Percentiles rank a stretch among this genome's conserved stretches.
phyloP scores from a whole-genome alignment of 257 asterid genomes.

The Fraxinus americana region DNA sequence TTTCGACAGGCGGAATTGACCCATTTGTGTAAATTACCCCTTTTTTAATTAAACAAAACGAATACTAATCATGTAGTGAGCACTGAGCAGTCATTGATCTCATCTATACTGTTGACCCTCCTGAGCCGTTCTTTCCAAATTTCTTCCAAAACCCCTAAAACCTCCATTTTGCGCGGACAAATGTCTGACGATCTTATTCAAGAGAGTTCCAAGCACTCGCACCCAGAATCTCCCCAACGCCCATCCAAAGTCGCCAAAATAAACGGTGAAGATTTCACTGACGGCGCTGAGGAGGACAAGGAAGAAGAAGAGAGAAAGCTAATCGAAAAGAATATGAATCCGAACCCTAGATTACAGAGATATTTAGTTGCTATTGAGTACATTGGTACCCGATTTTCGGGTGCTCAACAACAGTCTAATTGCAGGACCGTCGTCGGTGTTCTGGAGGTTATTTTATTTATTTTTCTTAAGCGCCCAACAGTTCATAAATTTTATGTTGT shows the following conservation, averaged over 20 bases:
- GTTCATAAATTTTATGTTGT: not conserved
- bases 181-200: conserved; percentile 43
- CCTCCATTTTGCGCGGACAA: not conserved
- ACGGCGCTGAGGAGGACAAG: conserved; percentile 33
- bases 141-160: conserved; percentile 14
- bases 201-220: conserved; percentile 27
- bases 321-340: conserved; percentile 45
- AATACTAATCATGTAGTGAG: too few species aligned
- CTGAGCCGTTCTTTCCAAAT: not conserved
- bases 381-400: conserved; percentile 81
- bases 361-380: conserved; percentile 85
- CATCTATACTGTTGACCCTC: not conserved
- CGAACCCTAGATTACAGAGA: conserved; percentile 57
- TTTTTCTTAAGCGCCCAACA: not conserved
- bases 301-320: conserved; percentile 23
- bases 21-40: too few species aligned
- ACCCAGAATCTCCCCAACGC: conserved; percentile 48
- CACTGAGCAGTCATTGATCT: too few species aligned
- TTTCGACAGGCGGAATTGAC: too few species aligned
- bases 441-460: conserved; percentile 51
- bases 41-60: too few species aligned
- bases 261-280: conserved; percentile 33
- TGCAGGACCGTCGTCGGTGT: conserved; percentile 85
- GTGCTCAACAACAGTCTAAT: conserved; percentile 79
- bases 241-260: conserved; percentile 52